Percentiles rank a stretch among this genome's conserved stretches.
Conservation (phyloP, 2,329 filamentous ascomycete species). For the Botrytis porri region DNA sequence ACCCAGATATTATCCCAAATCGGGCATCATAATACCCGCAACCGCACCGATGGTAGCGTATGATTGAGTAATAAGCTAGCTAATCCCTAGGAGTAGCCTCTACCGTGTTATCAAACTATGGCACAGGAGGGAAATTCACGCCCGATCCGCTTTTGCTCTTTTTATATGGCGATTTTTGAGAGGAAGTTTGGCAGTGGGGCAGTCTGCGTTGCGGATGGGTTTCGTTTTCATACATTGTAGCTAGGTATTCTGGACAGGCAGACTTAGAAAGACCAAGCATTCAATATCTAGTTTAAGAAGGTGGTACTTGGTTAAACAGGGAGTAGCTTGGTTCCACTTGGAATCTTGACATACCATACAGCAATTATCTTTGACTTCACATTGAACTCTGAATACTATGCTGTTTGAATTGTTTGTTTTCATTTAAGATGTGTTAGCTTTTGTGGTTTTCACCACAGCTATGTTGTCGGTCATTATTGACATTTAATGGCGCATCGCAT, state of each 20-base stretch:
- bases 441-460: not conserved
- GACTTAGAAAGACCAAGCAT: too few relatives aligned
- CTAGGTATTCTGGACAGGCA: not conserved
- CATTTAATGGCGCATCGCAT: not conserved
- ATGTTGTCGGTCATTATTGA: not conserved
- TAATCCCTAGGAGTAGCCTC: not conserved
- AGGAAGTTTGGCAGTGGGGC: not conserved
- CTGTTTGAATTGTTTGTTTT: not conserved
- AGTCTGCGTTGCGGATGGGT: not conserved
- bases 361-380: not conserved
- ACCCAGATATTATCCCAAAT: not conserved
- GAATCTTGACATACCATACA: not conserved
- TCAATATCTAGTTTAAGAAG: not conserved
- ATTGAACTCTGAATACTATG: not conserved
- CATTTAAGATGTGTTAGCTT: not conserved
- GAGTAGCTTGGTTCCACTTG: not conserved
- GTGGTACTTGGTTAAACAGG: not conserved
- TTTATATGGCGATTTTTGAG: not conserved
- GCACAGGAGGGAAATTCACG: too few relatives aligned
- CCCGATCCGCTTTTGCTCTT: not conserved
- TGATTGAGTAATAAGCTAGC: not conserved
- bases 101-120: not conserved
- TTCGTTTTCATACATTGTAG: not conserved
- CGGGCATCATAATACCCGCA: not conserved
- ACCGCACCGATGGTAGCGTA: not conserved